Evolutionary conservation across 352 stramenopile genomes (phyloP).

Genomic region (Thraustotheca clavata): DNA sequence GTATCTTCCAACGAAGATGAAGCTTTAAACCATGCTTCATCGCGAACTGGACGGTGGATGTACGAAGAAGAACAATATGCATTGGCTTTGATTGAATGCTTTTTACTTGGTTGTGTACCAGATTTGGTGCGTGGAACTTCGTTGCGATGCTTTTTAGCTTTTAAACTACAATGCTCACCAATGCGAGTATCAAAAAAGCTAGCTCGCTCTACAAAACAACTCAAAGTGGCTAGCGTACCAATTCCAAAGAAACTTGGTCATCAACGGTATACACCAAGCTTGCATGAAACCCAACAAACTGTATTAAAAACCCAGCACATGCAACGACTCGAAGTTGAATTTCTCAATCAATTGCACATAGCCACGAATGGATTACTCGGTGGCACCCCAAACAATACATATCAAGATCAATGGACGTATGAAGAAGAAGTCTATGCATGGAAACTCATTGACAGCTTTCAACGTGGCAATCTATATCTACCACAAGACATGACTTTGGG

Average conservation of each 20-base stretch:
- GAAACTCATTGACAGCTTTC: conserved; percentile 83
- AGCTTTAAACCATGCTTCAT: not conserved
- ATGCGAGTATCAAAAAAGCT: conserved; percentile 36
- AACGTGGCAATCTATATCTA: conserved; percentile 64
- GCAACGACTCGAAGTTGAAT: conserved; percentile 5
- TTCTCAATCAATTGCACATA: not conserved
- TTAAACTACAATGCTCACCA: conserved; percentile 28
- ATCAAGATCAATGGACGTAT: conserved; percentile 24
- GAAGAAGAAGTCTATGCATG: conserved; percentile 66
- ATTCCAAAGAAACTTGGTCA: conserved; percentile 30
- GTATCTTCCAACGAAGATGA: not conserved
- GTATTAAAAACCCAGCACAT: conserved; percentile 19
- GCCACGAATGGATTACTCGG: not conserved
- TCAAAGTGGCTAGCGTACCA: not conserved
- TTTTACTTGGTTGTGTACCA: not conserved
- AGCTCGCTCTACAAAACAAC: not conserved
- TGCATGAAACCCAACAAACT: not conserved
- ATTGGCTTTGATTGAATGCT: not conserved
- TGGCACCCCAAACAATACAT: not conserved
- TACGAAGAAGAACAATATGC: conserved; percentile 4
- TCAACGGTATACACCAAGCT: conserved; percentile 18
- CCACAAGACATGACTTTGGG: conserved; percentile 81
- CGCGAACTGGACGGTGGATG: not conserved
- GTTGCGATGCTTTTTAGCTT: conserved; percentile 27
- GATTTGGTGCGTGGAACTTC: conserved; percentile 22